These are phyloP conservation scores for Teratosphaeria viscida DNA, from an alignment of 2,329 filamentous ascomycete species.

Conservation along the genomic window DNA sequence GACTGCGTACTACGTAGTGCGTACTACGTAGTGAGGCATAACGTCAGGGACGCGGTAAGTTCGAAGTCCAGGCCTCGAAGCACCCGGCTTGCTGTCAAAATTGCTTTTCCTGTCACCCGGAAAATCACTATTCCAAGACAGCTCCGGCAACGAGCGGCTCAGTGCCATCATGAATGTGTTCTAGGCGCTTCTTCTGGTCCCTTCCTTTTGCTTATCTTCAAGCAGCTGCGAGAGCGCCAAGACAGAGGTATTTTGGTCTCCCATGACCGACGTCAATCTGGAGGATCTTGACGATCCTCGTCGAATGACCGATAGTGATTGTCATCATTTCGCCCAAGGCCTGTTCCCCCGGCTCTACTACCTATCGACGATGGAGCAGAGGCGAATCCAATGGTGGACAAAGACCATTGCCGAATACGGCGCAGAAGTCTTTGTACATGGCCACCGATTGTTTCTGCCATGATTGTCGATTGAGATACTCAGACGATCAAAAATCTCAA, in stretches of 20 bases:
- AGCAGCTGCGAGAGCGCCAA: too few relatives aligned
- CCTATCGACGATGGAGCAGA: background rate
- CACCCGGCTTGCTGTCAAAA: background rate
- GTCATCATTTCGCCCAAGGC: background rate
- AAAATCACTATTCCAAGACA: too few relatives aligned
- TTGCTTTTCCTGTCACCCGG: background rate
- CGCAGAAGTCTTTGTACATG: background rate
- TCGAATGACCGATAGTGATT: background rate
- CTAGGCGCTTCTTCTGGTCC: too few relatives aligned
- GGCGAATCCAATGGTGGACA: background rate
- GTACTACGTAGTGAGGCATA: background rate
- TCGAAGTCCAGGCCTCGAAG: background rate
- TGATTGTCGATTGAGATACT: background rate
- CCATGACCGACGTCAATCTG: too few relatives aligned
- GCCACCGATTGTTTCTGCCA: background rate
- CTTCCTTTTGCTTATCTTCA: too few relatives aligned
- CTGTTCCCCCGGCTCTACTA: background rate
- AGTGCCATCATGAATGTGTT: too few relatives aligned
- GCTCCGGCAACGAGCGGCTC: too few relatives aligned
- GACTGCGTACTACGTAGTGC: background rate
- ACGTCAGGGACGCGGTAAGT: background rate
- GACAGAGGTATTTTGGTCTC: too few relatives aligned
- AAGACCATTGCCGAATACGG: background rate
- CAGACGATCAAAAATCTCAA: background rate
- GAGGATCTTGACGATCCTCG: too few relatives aligned